Conservation (phyloP, 2,329 filamentous ascomycete genomes). For the Fusarium annulatum region DNA sequence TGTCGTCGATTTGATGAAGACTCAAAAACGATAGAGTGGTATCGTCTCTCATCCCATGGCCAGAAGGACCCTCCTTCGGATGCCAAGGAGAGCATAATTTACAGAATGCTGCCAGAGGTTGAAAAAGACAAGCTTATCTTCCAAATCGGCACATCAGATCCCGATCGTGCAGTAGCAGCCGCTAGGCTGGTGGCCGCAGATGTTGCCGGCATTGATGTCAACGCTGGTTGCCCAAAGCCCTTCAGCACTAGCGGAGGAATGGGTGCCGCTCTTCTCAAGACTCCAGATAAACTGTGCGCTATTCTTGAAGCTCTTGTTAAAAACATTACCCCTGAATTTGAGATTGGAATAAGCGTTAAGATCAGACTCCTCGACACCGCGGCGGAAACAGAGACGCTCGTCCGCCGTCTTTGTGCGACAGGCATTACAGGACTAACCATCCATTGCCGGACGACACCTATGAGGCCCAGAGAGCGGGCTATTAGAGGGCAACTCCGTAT, state of each 20-base stretch:
- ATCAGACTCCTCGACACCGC: conserved; percentile 86
- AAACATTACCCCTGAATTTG: conserved; percentile 78
- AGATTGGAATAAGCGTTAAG: conserved; percentile 97
- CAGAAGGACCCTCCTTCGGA: conserved; percentile 66
- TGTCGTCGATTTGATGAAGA: conserved; percentile 79
- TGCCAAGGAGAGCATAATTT: conserved; percentile 77
- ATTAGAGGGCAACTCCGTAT: conserved; percentile 88
- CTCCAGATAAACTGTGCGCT: conserved; percentile 82
- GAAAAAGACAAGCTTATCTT: conserved; percentile 85
- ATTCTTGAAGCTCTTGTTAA: conserved; percentile 87
- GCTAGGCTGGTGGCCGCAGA: conserved; percentile 86
- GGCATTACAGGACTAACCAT: conserved; percentile 93
- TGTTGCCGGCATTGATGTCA: conserved; percentile 95
- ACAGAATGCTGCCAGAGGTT: conserved; percentile 80
- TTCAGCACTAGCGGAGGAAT: conserved; percentile 95
- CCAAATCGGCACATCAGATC: conserved; percentile 89
- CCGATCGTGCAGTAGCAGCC: conserved; percentile 83
- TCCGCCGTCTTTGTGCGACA: conserved; percentile 81
- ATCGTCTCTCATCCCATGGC: conserved; percentile 77
- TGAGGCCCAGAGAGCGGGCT: conserved; percentile 89
- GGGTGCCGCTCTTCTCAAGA: conserved; percentile 90
- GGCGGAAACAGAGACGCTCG: conserved; percentile 79
- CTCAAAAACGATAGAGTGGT: conserved; percentile 87
- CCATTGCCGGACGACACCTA: conserved; percentile 95
- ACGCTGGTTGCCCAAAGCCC: conserved; percentile 97